Evolutionary conservation across 2,329 filamentous ascomycete genomes (phyloP).

Genomic region (Cryphonectria carpinicola): DNA sequence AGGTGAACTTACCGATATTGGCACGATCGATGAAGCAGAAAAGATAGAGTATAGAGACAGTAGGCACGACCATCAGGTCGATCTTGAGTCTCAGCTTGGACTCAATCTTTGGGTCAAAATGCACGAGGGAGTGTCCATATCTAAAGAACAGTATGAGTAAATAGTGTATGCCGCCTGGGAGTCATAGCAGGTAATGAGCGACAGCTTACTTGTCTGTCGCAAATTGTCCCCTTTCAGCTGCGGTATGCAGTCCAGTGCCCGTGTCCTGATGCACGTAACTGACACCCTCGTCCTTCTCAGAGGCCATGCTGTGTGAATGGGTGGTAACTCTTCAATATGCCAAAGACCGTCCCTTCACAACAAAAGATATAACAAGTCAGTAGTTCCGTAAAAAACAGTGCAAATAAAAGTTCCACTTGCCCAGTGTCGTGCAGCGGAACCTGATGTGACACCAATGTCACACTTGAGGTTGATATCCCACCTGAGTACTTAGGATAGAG

Average conservation of each 20-base stretch:
- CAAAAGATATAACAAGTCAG: not conserved
- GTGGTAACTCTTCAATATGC: not conserved
- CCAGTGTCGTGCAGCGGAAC: not conserved
- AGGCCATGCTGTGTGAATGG: not conserved
- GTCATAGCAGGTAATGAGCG: not conserved
- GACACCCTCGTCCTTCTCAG: constrained; percentile 22
- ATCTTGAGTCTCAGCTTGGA: constrained; percentile 64
- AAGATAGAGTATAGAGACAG: constrained; percentile 67
- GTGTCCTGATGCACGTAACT: constrained; percentile 19
- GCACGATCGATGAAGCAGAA: constrained; percentile 78
- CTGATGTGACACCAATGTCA: not conserved
- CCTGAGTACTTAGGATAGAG: not conserved
- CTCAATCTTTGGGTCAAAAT: constrained; percentile 63
- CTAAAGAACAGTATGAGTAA: constrained; percentile 34
- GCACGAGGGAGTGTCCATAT: constrained; percentile 53
- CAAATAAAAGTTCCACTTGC: not conserved
- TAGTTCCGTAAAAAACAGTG: not conserved
- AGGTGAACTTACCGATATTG: constrained; percentile 62
- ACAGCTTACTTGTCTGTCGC: constrained; percentile 50
- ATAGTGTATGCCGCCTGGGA: too few relatives aligned
- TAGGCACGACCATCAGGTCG: constrained; percentile 67
- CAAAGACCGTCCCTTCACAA: not conserved
- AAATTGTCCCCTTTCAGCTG: constrained; percentile 48
- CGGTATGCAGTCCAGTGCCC: constrained; percentile 30
- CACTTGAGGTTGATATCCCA: not conserved